A percentile compares a stretch with the other conserved stretches of the same genome.
These are phyloP conservation scores for Abrus precatorius DNA, from an alignment of 306 rosid genomes.

Conservation along the genomic window DNA sequence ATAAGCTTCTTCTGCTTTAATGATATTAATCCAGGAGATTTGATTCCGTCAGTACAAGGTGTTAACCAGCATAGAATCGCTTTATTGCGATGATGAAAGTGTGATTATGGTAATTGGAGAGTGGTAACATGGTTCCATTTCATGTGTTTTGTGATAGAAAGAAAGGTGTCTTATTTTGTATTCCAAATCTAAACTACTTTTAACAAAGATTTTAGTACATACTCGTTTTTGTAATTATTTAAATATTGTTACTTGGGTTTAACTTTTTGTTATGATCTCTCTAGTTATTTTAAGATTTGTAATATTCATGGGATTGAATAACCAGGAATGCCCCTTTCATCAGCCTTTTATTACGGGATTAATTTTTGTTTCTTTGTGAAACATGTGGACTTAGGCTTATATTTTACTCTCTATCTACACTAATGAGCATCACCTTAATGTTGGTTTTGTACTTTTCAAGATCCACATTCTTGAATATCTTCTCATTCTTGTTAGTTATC, in stretches of 20 bases:
- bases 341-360: neutral
- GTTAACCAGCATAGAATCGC: neutral
- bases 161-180: neutral
- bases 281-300: neutral
- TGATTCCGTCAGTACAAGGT: neutral
- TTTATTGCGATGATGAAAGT: neutral
- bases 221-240: neutral
- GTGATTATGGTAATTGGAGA: neutral
- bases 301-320: neutral
- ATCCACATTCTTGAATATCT: neutral
- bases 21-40: conserved; percentile 11
- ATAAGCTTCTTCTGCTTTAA: neutral
- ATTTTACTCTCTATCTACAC: neutral
- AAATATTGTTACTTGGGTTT: neutral
- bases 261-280: neutral
- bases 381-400: neutral
- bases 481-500: neutral
- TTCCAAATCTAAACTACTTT: neutral
- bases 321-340: neutral
- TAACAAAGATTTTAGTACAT: neutral
- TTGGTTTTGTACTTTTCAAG: neutral
- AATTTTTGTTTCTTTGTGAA: conserved; percentile 9
- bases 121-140: neutral
- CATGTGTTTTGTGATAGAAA: neutral
- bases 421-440: neutral